These are phyloP conservation scores for Phanerodontia chrysosporium DNA, from an alignment of 768 basidiomycete genomes.

Conservation along the genomic window DNA sequence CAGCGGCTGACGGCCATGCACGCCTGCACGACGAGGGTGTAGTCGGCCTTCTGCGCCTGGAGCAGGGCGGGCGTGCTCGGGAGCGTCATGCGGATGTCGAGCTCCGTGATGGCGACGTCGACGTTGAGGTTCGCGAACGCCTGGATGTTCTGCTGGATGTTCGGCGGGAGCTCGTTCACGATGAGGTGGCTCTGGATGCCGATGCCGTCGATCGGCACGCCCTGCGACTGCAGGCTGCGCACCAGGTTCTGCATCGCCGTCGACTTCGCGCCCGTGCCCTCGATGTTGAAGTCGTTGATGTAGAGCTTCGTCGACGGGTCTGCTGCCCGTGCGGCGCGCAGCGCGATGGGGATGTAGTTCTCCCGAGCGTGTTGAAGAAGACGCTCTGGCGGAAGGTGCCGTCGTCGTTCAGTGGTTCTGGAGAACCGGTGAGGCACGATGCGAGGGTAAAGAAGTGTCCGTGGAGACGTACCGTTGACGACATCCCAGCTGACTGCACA, in stretches of 20 bases:
- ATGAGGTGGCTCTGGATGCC: constrained; percentile 60
- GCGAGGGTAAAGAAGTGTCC: too few species aligned
- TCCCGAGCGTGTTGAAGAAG: constrained; percentile 48
- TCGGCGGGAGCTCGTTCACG: constrained; percentile 46
- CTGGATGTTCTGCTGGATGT: constrained; percentile 42
- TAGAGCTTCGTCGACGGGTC: constrained; percentile 55
- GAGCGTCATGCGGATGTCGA: constrained; percentile 62
- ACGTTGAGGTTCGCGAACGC: constrained; percentile 54
- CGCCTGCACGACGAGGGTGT: constrained; percentile 46
- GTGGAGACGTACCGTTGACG: too few species aligned
- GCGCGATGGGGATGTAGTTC: constrained; percentile 45
- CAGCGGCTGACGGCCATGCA: constrained; percentile 39
- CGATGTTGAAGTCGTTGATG: constrained; percentile 39
- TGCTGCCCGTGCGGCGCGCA: constrained; percentile 48
- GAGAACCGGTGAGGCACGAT: too few species aligned
- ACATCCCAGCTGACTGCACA: constrained; percentile 52
- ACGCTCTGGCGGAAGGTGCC: constrained; percentile 50
- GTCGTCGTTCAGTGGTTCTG: constrained; percentile 57
- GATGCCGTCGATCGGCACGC: constrained; percentile 57
- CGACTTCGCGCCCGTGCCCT: constrained; percentile 44
- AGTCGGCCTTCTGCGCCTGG: constrained; percentile 55
- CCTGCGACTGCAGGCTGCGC: constrained; percentile 38
- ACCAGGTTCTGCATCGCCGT: constrained; percentile 54
- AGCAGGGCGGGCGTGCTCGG: constrained; percentile 48
- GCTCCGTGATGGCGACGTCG: constrained; percentile 65